A percentile compares a stretch with the other conserved stretches of the same genome.
phyloP scores from a whole-genome alignment of 2,329 filamentous ascomycete genomes.

The Claviceps spartinae region DNA sequence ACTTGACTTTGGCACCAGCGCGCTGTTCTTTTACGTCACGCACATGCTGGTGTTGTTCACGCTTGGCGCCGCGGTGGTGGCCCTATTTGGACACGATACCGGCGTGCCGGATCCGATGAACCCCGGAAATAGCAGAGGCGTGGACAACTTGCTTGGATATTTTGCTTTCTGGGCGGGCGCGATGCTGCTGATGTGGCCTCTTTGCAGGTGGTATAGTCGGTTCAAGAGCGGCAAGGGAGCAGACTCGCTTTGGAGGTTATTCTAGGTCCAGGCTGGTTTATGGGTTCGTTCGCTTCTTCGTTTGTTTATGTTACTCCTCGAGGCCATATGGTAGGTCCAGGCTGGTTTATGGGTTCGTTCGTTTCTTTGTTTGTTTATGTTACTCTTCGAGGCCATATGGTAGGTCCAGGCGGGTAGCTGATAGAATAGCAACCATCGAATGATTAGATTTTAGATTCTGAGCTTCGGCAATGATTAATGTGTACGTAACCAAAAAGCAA shows the following conservation, averaged over 20 bases:
- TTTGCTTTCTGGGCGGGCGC: constrained; percentile 22
- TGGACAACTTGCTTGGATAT: constrained; percentile 25
- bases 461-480: no score
- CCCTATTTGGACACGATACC: constrained; percentile 22
- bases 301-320: no score
- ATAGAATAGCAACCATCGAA: no score
- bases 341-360: no score
- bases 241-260: constrained; percentile 33
- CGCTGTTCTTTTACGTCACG: constrained; percentile 31
- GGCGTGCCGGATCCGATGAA: constrained; percentile 14
- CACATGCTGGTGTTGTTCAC: constrained; percentile 23
- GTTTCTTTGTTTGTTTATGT: no score
- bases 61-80: constrained; percentile 13
- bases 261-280: constrained; percentile 13
- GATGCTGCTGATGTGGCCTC: constrained; percentile 26
- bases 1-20: constrained; percentile 30
- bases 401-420: no score
- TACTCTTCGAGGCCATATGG: no score
- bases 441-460: no score
- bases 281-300: no score
- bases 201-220: constrained; percentile 26
- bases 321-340: no score
- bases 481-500: no score
- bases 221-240: constrained; percentile 28
- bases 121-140: constrained; percentile 15